A percentile compares a stretch with the other conserved stretches of the same genome.
Evolutionary conservation across 1,284 basidiomycete genomes (phyloP).

Genomic region (Agaricales sp.): DNA sequence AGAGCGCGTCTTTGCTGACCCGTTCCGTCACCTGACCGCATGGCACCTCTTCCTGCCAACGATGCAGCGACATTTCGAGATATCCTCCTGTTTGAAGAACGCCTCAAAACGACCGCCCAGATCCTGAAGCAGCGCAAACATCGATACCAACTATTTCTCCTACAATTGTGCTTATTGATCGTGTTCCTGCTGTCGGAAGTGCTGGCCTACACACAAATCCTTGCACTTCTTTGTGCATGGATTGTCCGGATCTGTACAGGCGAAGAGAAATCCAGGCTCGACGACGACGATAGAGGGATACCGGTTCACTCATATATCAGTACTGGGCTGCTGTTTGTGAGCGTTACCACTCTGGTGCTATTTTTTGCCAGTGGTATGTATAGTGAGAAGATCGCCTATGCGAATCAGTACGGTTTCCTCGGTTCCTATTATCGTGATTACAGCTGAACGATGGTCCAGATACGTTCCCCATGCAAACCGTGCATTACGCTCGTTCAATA

Average conservation of each 20-base stretch:
- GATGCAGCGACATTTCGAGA: slow-evolving; percentile 80
- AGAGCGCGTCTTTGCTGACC: too few species aligned
- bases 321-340: slow-evolving; percentile 73
- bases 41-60: slow-evolving; percentile 35
- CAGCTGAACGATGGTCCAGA: slow-evolving; percentile 31
- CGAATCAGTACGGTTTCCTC: slow-evolving; percentile 67
- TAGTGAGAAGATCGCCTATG: slow-evolving; percentile 91
- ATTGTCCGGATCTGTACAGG: neutral
- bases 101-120: slow-evolving; percentile 88
- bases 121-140: slow-evolving; percentile 73
- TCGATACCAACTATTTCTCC: slow-evolving; percentile 79
- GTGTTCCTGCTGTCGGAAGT: slow-evolving; percentile 66
- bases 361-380: slow-evolving; percentile 98
- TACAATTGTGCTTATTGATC: slow-evolving; percentile 61
- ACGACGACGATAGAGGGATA: neutral
- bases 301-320: neutral
- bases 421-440: slow-evolving; percentile 6
- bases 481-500: slow-evolving; percentile 86
- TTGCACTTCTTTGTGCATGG: slow-evolving; percentile 55
- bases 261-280: neutral
- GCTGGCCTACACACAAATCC: slow-evolving; percentile 34
- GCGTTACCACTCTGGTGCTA: slow-evolving; percentile 81
- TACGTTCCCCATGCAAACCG: slow-evolving; percentile 96
- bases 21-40: too few species aligned
- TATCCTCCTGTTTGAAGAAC: slow-evolving; percentile 89